Conservation (phyloP, 1,139 yeast species). For the Saccharomyces hybrid region DNA sequence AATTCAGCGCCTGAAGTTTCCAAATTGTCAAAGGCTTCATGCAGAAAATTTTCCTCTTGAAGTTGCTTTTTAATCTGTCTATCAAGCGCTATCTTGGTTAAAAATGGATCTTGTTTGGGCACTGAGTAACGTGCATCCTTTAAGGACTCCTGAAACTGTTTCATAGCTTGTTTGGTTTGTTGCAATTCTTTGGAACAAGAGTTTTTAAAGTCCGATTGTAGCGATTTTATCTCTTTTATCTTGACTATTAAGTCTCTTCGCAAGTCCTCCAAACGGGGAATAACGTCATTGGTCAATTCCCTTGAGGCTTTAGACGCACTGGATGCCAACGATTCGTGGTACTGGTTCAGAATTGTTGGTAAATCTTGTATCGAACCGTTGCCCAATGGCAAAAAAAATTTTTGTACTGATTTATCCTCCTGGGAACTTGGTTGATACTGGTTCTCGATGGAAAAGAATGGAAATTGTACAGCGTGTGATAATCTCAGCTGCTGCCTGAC, state of each 20-base stretch:
- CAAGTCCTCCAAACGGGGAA: slow-evolving; percentile 80
- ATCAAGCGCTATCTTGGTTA: slow-evolving; percentile 64
- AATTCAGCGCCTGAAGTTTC: slow-evolving; percentile 83
- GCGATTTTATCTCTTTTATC: slow-evolving; percentile 75
- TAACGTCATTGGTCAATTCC: slow-evolving; percentile 58
- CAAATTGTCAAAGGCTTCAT: slow-evolving; percentile 79
- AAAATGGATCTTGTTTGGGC: slow-evolving; percentile 60
- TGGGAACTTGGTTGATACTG: slow-evolving; percentile 20
- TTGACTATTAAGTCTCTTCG: slow-evolving; percentile 74
- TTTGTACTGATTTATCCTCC: slow-evolving; percentile 26
- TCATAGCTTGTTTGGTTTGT: slow-evolving; percentile 51
- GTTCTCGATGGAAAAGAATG: slow-evolving; percentile 35
- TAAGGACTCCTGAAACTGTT: slow-evolving; percentile 41
- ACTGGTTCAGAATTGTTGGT: slow-evolving; percentile 62
- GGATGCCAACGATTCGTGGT: slow-evolving; percentile 66
- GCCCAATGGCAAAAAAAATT: slow-evolving; percentile 53
- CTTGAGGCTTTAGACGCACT: slow-evolving; percentile 61
- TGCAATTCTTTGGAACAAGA: slow-evolving; percentile 59
- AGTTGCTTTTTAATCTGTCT: slow-evolving; percentile 69
- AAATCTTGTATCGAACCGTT: slow-evolving; percentile 76
- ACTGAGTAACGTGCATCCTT: slow-evolving; percentile 36
- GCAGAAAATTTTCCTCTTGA: slow-evolving; percentile 73
- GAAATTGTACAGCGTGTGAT: slow-evolving; percentile 67
- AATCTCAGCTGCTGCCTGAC: slow-evolving; percentile 75
- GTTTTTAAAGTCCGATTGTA: slow-evolving; percentile 77